Percentiles rank a stretch among this genome's conserved stretches.
Evolutionary conservation across 495 filamentous ascomycete species (phyloP).

Genomic region (Penicillium cosmopolitanum): DNA sequence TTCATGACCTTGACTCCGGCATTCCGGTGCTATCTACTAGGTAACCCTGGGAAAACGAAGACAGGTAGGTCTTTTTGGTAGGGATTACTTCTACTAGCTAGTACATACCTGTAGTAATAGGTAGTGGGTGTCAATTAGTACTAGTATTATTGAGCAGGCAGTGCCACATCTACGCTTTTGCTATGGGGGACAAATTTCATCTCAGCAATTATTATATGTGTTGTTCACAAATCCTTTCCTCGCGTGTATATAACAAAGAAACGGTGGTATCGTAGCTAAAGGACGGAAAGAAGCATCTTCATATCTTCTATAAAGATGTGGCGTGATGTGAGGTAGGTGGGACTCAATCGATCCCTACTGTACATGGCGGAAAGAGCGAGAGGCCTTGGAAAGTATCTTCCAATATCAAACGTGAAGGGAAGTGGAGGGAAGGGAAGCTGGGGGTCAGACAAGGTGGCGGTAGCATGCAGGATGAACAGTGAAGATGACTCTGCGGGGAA

Average conservation of each 20-base stretch:
- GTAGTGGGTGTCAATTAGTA: too few species aligned
- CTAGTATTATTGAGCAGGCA: too few species aligned
- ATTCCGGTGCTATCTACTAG: too few species aligned
- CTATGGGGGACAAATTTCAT: background rate
- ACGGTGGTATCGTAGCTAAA: constrained; percentile 9
- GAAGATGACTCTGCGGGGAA: background rate
- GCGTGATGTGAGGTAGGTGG: background rate
- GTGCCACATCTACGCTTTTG: too few species aligned
- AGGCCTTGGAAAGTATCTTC: background rate
- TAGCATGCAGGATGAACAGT: too few species aligned
- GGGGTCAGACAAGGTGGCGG: background rate
- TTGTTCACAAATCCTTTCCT: background rate
- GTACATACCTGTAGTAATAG: background rate
- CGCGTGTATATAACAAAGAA: background rate
- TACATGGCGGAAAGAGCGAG: constrained; percentile 7
- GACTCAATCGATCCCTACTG: constrained; percentile 16
- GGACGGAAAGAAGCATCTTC: background rate
- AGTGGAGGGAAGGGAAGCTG: background rate
- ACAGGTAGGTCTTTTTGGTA: too few species aligned
- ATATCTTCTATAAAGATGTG: background rate
- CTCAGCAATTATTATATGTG: constrained; percentile 7
- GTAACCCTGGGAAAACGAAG: too few species aligned
- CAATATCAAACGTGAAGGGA: too few species aligned
- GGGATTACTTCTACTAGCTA: too few species aligned
- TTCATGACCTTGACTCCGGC: too few species aligned